phyloP scores from a whole-genome alignment of 306 rosid genomes.

The Sechiopsis laciniata region DNA sequence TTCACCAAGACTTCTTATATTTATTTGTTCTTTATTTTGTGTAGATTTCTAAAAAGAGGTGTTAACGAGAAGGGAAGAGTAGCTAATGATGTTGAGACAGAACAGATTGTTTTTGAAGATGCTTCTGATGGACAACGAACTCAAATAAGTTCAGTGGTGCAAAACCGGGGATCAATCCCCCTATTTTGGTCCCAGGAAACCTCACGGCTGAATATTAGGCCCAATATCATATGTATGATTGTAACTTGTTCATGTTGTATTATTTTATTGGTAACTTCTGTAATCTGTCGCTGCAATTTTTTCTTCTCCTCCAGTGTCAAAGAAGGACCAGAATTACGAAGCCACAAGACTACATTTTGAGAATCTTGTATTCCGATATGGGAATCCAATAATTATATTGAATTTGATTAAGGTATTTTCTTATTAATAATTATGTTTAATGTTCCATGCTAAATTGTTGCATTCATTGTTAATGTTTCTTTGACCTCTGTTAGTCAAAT shows the following conservation, averaged over 20 bases:
- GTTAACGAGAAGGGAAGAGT: constrained; percentile 95
- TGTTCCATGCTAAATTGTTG: too few relatives aligned
- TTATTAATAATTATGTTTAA: background rate
- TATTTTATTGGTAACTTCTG: constrained; percentile 20
- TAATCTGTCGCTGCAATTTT: constrained; percentile 26
- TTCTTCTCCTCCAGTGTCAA: constrained; percentile 47
- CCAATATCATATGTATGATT: constrained; percentile 79
- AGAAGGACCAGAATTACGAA: constrained; percentile 55
- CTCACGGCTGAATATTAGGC: constrained; percentile 77
- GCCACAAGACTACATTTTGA: constrained; percentile 94
- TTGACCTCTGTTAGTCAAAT: background rate
- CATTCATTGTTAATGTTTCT: background rate
- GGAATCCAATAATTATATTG: constrained; percentile 83
- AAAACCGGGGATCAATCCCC: constrained; percentile 93
- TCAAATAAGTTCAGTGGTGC: constrained; percentile 89
- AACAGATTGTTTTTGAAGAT: constrained; percentile 68
- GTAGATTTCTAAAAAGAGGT: constrained; percentile 92
- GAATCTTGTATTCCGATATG: constrained; percentile 84
- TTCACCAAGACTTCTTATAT: background rate
- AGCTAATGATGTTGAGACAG: constrained; percentile 98
- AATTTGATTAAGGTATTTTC: constrained; percentile 81
- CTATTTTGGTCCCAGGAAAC: constrained; percentile 98
- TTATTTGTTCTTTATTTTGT: constrained; percentile 28
- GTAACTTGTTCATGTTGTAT: constrained; percentile 10
- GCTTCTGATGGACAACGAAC: constrained; percentile 49